phyloP scores from a whole-genome alignment of 2,329 filamentous ascomycete genomes.

The Chrysosporium keratinophilum region DNA sequence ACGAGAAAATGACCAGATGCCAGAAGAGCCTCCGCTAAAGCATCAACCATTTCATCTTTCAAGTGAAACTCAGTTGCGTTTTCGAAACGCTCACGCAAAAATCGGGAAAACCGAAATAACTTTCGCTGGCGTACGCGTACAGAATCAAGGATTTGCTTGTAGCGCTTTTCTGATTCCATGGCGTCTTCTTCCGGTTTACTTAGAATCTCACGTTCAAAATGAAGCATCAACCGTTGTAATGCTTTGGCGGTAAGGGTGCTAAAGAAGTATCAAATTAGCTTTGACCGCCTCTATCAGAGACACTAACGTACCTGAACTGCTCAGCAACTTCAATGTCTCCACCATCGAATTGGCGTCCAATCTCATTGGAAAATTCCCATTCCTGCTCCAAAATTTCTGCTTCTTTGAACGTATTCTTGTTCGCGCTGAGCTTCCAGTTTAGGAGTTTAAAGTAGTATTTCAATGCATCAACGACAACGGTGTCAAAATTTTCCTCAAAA shows the following conservation, averaged over 20 bases:
- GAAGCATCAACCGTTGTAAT: constrained; percentile 72
- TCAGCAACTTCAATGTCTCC: constrained; percentile 95
- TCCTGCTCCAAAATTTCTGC: constrained; percentile 94
- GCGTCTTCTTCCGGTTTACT: constrained; percentile 72
- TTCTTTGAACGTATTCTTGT: constrained; percentile 99
- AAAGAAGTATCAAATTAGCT: constrained; percentile 5
- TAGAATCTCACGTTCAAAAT: constrained; percentile 85
- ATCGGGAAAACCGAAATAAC: constrained; percentile 86
- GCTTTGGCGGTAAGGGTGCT: constrained; percentile 85
- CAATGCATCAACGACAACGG: constrained; percentile 79
- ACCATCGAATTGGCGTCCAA: constrained; percentile 80
- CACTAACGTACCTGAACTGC: constrained; percentile 62
- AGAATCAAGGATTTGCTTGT: constrained; percentile 90
- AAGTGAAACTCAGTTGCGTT: constrained; percentile 94
- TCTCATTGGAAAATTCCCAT: constrained; percentile 93
- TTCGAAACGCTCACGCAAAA: constrained; percentile 86
- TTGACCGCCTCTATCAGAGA: not conserved
- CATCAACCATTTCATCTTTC: constrained; percentile 56
- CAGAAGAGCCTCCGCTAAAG: constrained; percentile 70
- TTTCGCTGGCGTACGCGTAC: constrained; percentile 93
- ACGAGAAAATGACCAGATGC: constrained; percentile 81
- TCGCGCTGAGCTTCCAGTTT: constrained; percentile 93
- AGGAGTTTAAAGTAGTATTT: constrained; percentile 99
- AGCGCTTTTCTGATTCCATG: constrained; percentile 88
- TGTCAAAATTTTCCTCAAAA: constrained; percentile 92